phyloP scores from a whole-genome alignment of 352 stramenopile species.

The Globisporangium viniferum region DNA sequence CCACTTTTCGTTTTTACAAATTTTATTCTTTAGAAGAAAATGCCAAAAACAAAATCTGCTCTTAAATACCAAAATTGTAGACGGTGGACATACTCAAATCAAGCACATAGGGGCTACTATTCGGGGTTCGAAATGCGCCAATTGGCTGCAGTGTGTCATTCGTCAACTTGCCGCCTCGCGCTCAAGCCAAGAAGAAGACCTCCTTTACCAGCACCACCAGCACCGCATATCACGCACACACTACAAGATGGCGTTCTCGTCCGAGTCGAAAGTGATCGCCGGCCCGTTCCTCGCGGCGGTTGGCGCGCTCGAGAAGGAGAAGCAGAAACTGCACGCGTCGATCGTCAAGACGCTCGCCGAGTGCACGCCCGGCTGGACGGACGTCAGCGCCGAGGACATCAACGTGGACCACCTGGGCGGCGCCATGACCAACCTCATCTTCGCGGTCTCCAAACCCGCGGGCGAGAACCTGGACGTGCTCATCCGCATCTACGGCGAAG shows the following conservation, averaged over 20 bases:
- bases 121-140: neutral
- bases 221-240: neutral
- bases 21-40: too few relatives aligned
- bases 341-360: slow-evolving; percentile 54
- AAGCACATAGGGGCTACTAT: too few relatives aligned
- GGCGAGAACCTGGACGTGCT: slow-evolving; percentile 66
- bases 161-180: slow-evolving; percentile 21
- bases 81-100: too few relatives aligned
- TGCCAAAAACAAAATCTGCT: too few relatives aligned
- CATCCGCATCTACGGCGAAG: slow-evolving; percentile 78
- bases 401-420: slow-evolving; percentile 67
- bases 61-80: neutral
- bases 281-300: slow-evolving; percentile 54
- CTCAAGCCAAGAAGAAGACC: slow-evolving; percentile 12
- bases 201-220: neutral
- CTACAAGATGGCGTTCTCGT: slow-evolving; percentile 23
- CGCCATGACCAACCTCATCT: slow-evolving; percentile 87
- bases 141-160: slow-evolving; percentile 18
- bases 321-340: slow-evolving; percentile 64
- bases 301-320: slow-evolving; percentile 57
- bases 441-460: slow-evolving; percentile 65
- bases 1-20: too few relatives aligned
- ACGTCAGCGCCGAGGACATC: slow-evolving; percentile 52
- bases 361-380: slow-evolving; percentile 55
- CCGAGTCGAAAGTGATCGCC: slow-evolving; percentile 43